Evolutionary conservation across 2,329 filamentous ascomycete species (phyloP).

Genomic region (Aureobasidium subglaciale): DNA sequence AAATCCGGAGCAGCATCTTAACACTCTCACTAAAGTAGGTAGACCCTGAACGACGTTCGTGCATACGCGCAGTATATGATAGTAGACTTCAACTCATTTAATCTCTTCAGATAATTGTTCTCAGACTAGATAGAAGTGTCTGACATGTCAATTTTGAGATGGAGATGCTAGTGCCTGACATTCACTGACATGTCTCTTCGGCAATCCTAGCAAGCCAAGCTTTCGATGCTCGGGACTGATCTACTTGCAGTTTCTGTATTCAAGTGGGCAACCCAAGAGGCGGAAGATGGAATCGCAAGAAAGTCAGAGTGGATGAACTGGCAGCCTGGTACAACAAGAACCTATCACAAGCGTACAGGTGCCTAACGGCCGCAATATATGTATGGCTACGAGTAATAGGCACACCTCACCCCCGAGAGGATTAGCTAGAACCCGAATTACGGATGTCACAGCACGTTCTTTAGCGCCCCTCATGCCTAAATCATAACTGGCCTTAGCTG

Average conservation of each 20-base stretch:
- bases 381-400: not conserved
- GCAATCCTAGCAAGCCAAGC: slow-evolving; percentile 14
- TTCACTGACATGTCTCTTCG: slow-evolving; percentile 4
- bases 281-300: not conserved
- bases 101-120: not conserved
- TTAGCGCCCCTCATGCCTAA: slow-evolving; percentile 15
- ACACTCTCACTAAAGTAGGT: not conserved
- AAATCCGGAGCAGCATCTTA: slow-evolving; percentile 8
- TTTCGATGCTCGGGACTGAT: slow-evolving; percentile 10
- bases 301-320: not conserved
- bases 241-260: not conserved
- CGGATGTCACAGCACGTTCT: slow-evolving; percentile 14
- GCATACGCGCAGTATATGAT: not conserved
- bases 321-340: not conserved
- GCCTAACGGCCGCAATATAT: not conserved
- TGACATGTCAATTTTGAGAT: not conserved
- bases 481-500: slow-evolving; percentile 16
- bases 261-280: not conserved
- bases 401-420: slow-evolving; percentile 1
- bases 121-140: not conserved
- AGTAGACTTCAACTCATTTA: too few relatives aligned
- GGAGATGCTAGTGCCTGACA: not conserved
- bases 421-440: slow-evolving; percentile 5
- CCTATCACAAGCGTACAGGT: not conserved
- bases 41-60: slow-evolving; percentile 6